A percentile compares a stretch with the other conserved stretches of the same genome.
Conservation (phyloP, 106 monocot species). For the Dendrobium huoshanense region DNA sequence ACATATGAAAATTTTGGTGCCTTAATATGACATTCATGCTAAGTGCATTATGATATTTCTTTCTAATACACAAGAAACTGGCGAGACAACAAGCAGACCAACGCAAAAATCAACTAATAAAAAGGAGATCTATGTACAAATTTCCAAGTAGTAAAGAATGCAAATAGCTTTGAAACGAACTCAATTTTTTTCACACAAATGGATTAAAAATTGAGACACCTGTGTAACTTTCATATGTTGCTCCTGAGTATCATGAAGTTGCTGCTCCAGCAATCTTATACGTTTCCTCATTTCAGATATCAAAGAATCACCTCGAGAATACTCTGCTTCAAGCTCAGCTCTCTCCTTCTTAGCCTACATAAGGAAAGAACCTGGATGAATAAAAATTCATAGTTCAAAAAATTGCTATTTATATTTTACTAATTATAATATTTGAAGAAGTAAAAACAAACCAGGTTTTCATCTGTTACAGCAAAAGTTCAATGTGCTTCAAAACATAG, state of each 20-base stretch:
- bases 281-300: conserved; percentile 39
- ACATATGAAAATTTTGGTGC: not conserved
- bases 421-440: not conserved
- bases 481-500: not conserved
- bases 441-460: not conserved
- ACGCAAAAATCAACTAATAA: not conserved
- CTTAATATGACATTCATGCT: not conserved
- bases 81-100: not conserved
- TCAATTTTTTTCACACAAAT: not conserved
- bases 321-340: conserved; percentile 58
- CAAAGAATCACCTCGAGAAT: conserved; percentile 34
- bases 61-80: not conserved
- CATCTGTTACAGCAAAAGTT: not conserved
- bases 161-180: not conserved
- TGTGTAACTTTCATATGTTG: conserved; percentile 66
- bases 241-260: conserved; percentile 71
- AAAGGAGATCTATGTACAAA: not conserved
- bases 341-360: conserved; percentile 71
- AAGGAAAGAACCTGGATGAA: not conserved
- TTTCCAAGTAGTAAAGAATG: not conserved
- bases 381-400: not conserved
- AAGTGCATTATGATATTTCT: not conserved
- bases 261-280: conserved; percentile 46
- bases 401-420: not conserved
- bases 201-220: conserved; percentile 25